Base-by-base conservation (phyloP, 305 asterid species). In the Fraxinus nigra region DNA sequence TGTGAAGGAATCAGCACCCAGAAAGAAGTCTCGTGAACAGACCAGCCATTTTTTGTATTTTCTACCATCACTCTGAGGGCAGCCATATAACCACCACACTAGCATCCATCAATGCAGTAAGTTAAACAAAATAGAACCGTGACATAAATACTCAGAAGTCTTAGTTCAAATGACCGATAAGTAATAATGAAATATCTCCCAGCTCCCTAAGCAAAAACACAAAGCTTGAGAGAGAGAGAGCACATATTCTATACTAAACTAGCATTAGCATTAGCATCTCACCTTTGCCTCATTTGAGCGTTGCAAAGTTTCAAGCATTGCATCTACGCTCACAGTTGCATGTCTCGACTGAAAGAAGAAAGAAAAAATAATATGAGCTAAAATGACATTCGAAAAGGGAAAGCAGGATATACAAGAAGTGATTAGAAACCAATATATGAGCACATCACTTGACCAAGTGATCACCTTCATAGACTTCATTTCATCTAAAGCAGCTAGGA, bases 381-480 rank as follows among this genome's bases (percentile, higher is more conserved):
- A 20, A 22, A 56, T 35, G 26, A 22, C 22, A 38, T 20, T 16
- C 11, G 54, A 34, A 70, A 26, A 75, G 35, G 75, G 22, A 84
- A 54, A 72, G 65, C 4, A 0, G 20, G 28, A 24, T 24, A 20
- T 10, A 38, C 37, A 18, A 30, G 24, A 54, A 63, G 74, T 72
- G 26, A 59, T 77, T 14, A 79, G 5, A 81, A 72, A 34, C 74
- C 35, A 65, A 76, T 75, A 30, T 59, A 79, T n/a, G 7, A 54
- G 79, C 56, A 35, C 61, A 76, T n/a, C 13, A 4, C 7, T 0
- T 11, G 77, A 74, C 30, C n/a, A 81, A 11, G 73, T 26, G 80
- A 81, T 80, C 83, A 92, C 98, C 97, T 87, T 92, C 97, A 94
- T 92, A 8, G 97, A 95, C 83, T 92, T 94, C 99, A 95, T 90